These are phyloP conservation scores for Suillus sp. DNA, from an alignment of 768 basidiomycete species.

Conservation along the genomic window DNA sequence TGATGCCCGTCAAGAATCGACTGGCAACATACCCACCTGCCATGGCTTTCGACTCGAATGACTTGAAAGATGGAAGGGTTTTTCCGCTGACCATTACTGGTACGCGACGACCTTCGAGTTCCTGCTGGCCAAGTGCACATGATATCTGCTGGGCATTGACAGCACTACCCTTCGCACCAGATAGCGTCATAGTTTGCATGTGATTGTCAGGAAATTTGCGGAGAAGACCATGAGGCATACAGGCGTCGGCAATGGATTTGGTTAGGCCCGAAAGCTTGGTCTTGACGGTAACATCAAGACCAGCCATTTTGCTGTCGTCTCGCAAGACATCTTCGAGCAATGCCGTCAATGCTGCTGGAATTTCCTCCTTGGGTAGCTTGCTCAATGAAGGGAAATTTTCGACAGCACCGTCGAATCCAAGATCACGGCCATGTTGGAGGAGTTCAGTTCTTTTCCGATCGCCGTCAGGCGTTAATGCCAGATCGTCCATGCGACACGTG, in stretches of 20 bases:
- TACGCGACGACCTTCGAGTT: slow-evolving; percentile 96
- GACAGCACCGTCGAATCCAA: slow-evolving; percentile 86
- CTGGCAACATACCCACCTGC: slow-evolving; percentile 98
- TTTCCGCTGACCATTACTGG: slow-evolving; percentile 99
- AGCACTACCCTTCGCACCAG: slow-evolving; percentile 96
- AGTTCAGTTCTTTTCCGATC: slow-evolving; percentile 70
- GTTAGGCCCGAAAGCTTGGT: slow-evolving; percentile 84
- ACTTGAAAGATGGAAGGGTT: slow-evolving; percentile 93
- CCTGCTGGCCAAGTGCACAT: slow-evolving; percentile 96
- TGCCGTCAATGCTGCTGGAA: slow-evolving; percentile 55
- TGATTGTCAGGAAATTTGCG: slow-evolving; percentile 97
- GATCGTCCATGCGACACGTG: slow-evolving; percentile 98
- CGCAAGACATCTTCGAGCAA: slow-evolving; percentile 91
- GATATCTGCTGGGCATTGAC: slow-evolving; percentile 99
- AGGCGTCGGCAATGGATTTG: slow-evolving; percentile 84
- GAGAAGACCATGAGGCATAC: slow-evolving; percentile 83
- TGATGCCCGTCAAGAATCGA: slow-evolving; percentile 97
- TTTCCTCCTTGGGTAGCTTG: slow-evolving; percentile 51
- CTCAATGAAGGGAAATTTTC: slow-evolving; percentile 84
- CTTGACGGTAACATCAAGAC: slow-evolving; percentile 91
- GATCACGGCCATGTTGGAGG: slow-evolving; percentile 62
- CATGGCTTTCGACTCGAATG: slow-evolving; percentile 97
- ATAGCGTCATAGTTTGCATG: slow-evolving; percentile 99
- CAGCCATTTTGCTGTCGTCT: slow-evolving; percentile 97
- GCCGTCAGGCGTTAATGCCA: slow-evolving; percentile 83